Evolutionary conservation across 495 filamentous ascomycete genomes (phyloP), one percentile per base, ranked within the genome.

Genomic region (Filosporella fistucella): DNA sequence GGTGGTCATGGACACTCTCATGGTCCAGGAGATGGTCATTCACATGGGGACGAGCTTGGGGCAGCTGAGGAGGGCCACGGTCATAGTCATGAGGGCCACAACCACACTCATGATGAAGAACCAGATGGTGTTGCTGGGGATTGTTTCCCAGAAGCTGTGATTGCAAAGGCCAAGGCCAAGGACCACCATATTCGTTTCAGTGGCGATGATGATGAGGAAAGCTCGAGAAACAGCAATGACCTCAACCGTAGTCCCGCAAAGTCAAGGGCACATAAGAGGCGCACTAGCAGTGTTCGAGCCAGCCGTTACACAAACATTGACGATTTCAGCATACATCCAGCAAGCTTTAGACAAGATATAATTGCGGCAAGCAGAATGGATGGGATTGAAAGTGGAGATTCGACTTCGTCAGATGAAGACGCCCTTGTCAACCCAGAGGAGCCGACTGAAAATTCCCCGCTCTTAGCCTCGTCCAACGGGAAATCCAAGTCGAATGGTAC

Each of bases 1-100:
- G 94, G 95, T 58, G 93, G 95, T 34, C 94, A 97, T 60, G 85
- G 89, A 0, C 90, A 96, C 56, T 80, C 78, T n/a, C 88, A 91
- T 66, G 83, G 81, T 0, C 76, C 74, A 2, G 78, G 64, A 36
- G 54, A 70, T 0, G 66, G 60, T 11, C 66, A 72, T 47, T 40
- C 25, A 6, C 67, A 72, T 49, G 63, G 68, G 18, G 64, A 72
- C 13, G 56, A 50, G 6, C 39, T 63, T 21, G 29, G 58, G 39
- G 45, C 44, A 12, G 62, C 62, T 16, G 62, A 65, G 43, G 62
- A 59, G 45, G 63, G 58, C 11, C 62, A 72, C 46, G 65, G 60
- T 11, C 65, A 73, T 51, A 58, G 53, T 14, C 56, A 64, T 40
- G 60, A 67, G 18, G 62, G 65, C 40, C 59, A 60, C 22, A 62